Evolutionary conservation across 305 asterid genomes (phyloP).

Genomic region (Fraxinus paxiana): DNA sequence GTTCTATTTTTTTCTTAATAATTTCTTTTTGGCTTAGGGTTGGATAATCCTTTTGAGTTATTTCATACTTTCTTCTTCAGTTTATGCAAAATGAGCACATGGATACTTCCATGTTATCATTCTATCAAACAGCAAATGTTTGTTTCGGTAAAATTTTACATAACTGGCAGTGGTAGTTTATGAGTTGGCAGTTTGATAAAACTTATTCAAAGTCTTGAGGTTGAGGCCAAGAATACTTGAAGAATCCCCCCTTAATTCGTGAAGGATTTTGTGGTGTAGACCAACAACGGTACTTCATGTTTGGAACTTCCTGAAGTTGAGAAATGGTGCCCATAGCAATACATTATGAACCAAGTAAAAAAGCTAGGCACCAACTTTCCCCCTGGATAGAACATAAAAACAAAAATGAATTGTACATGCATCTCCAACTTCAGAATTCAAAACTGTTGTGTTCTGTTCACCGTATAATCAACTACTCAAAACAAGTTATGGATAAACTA

Average conservation of each 20-base stretch:
- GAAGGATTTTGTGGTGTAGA: slow-evolving; percentile 46
- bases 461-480: neutral
- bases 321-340: slow-evolving; percentile 79
- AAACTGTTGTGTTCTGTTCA: neutral
- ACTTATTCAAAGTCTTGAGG: slow-evolving; percentile 63
- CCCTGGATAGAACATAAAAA: slow-evolving; percentile 81
- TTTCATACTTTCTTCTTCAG: slow-evolving; percentile 17
- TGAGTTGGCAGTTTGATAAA: neutral
- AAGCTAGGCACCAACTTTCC: slow-evolving; percentile 24
- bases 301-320: slow-evolving; percentile 78
- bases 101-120: neutral
- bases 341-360: slow-evolving; percentile 29
- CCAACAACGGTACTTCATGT: slow-evolving; percentile 66
- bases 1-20: neutral
- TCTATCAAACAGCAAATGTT: neutral
- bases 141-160: neutral
- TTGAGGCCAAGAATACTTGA: slow-evolving; percentile 65
- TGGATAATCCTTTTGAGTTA: slow-evolving; percentile 21
- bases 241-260: slow-evolving; percentile 42
- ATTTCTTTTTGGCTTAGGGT: slow-evolving; percentile 7
- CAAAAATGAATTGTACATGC: slow-evolving; percentile 84
- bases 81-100: slow-evolving; percentile 18
- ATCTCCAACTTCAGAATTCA: slow-evolving; percentile 42
- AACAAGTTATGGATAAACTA: neutral
- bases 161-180: neutral